phyloP scores from a whole-genome alignment of 768 basidiomycete species.

The Scleroderma bovista region DNA sequence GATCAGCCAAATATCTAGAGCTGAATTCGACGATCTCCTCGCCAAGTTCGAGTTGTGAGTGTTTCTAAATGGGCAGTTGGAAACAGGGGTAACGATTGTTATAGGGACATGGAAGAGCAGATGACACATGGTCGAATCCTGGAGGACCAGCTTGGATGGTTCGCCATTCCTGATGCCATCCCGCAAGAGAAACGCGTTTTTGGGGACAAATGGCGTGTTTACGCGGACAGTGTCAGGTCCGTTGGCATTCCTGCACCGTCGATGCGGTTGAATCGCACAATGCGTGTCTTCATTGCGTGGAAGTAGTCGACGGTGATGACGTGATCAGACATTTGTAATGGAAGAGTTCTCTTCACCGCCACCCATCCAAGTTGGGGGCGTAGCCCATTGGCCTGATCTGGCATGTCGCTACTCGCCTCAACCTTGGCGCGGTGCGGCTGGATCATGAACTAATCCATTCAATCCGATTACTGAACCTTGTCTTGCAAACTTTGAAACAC shows the following conservation, averaged over 20 bases:
- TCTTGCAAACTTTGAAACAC: neutral
- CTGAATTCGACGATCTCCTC: conserved; percentile 58
- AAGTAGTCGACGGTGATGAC: conserved; percentile 25
- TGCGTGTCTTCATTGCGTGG: conserved; percentile 55
- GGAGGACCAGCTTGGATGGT: conserved; percentile 47
- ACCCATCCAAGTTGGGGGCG: neutral
- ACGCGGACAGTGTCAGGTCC: neutral
- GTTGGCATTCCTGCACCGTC: conserved; percentile 5
- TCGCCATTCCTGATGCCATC: conserved; percentile 32
- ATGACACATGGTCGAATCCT: conserved; percentile 42
- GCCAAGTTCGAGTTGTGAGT: conserved; percentile 58
- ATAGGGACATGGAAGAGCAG: conserved; percentile 63
- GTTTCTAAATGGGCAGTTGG: neutral
- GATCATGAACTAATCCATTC: neutral
- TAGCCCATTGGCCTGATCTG: neutral
- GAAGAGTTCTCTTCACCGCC: neutral
- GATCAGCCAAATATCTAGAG: conserved; percentile 47
- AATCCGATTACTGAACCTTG: neutral
- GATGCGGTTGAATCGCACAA: conserved; percentile 44
- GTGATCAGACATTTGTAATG: neutral
- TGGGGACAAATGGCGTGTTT: conserved; percentile 49
- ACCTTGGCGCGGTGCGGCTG: neutral
- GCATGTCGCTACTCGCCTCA: neutral
- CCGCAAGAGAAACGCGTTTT: conserved; percentile 51
- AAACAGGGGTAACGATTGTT: neutral